Evolutionary conservation across 495 filamentous ascomycete genomes (phyloP).

Genomic region (Parmelia sp.): DNA sequence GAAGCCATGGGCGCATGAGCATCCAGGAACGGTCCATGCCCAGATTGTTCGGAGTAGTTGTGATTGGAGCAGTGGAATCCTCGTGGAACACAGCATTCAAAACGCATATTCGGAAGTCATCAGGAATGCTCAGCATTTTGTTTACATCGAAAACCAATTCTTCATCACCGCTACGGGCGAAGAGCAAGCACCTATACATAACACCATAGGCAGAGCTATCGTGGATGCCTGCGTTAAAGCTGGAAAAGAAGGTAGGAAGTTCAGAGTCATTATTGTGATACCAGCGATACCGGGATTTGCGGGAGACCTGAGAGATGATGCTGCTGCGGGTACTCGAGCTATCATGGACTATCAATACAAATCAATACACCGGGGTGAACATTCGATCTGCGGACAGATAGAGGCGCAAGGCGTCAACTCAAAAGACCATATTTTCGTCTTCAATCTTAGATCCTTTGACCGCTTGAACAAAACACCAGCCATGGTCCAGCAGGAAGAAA

Average conservation of each 20-base stretch:
- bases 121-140: conserved; percentile 74
- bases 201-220: conserved; percentile 78
- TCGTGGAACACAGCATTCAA: conserved; percentile 84
- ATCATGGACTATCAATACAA: conserved; percentile 99
- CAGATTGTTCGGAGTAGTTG: conserved; percentile 81
- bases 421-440: conserved; percentile 74
- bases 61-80: conserved; percentile 93
- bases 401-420: conserved; percentile 73
- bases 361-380: conserved; percentile 81
- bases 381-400: conserved; percentile 82
- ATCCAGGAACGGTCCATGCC: conserved; percentile 67
- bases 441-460: conserved; percentile 86
- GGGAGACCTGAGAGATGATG: conserved; percentile 76
- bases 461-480: conserved; percentile 73
- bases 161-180: conserved; percentile 93
- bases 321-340: conserved; percentile 76
- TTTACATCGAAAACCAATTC: conserved; percentile 98
- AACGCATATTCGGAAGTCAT: conserved; percentile 88
- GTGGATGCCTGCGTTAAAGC: conserved; percentile 83
- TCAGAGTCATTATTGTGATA: conserved; percentile 82
- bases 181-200: conserved; percentile 75
- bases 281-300: conserved; percentile 91
- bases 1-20: conserved; percentile 42
- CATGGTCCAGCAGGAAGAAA: conserved; percentile 62
- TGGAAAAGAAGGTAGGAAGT: conserved; percentile 78